Percentiles rank a stretch among this genome's conserved stretches.
Conservation (phyloP, 78 protist genomes). For the Dictyostelium capitatum region DNA sequence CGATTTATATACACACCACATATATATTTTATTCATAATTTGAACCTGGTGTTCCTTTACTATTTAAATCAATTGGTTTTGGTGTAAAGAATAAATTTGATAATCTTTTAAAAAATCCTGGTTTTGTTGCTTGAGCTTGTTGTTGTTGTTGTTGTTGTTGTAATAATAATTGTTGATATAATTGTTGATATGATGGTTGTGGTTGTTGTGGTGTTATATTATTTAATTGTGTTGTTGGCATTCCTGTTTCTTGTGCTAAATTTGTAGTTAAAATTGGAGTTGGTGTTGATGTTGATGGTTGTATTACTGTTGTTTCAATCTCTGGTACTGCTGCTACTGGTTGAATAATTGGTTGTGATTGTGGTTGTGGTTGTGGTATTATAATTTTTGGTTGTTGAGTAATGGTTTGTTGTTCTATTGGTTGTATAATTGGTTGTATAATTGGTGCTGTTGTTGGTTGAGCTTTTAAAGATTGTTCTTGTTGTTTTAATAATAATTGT, state of each 20-base stretch:
- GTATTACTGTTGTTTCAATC: neutral
- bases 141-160: neutral
- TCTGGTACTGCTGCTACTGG: neutral
- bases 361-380: neutral
- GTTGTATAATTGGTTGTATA: neutral
- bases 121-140: neutral
- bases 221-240: neutral
- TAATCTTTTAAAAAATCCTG: neutral
- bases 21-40: neutral
- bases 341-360: neutral
- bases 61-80: neutral
- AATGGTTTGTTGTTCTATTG: slow-evolving; percentile 25
- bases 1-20: too few relatives aligned
- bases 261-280: neutral
- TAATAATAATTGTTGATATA: slow-evolving; percentile 2
- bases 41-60: neutral
- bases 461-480: neutral
- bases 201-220: neutral
- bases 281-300: neutral
- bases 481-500: neutral
- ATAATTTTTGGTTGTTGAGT: slow-evolving; percentile 4
- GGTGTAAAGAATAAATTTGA: neutral
- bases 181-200: slow-evolving; percentile 9
- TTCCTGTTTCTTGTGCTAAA: slow-evolving; percentile 1
- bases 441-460: neutral